Percentiles rank a stretch among this genome's conserved stretches.
Evolutionary conservation across 192 early-diverging fungal genomes (phyloP).

Genomic region (Spizellomyces punctatus): DNA sequence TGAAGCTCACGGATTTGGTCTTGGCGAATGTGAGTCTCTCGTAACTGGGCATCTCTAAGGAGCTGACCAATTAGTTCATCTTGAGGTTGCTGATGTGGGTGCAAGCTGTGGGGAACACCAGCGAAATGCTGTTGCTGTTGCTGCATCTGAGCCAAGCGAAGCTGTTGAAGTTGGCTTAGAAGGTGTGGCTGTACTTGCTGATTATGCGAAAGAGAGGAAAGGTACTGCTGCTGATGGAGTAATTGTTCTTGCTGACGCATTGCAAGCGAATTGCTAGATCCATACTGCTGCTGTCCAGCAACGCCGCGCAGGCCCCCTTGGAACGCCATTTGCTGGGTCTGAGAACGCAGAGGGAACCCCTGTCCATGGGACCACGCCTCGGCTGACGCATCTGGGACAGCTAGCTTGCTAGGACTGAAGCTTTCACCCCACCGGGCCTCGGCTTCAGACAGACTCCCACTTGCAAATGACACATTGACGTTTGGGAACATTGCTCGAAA

Average conservation of each 20-base stretch:
- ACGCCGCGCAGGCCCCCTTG: not conserved
- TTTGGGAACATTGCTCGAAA: conserved; percentile 45
- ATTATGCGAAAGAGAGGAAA: conserved; percentile 19
- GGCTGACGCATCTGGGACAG: conserved; percentile 17
- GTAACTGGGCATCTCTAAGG: conserved; percentile 45
- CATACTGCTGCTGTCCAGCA: not conserved
- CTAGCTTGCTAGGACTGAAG: conserved; percentile 42
- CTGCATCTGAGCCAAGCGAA: conserved; percentile 39
- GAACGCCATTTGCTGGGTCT: not conserved
- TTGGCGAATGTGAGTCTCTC: conserved; percentile 42
- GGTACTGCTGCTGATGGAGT: conserved; percentile 43
- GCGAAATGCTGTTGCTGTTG: conserved; percentile 42
- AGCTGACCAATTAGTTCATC: conserved; percentile 45
- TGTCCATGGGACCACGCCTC: conserved; percentile 24
- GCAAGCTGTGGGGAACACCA: conserved; percentile 23
- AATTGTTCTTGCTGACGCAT: conserved; percentile 29
- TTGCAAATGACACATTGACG: conserved; percentile 42
- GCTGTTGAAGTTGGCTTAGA: conserved; percentile 33
- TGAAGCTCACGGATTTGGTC: conserved; percentile 38
- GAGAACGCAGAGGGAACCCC: conserved; percentile 1
- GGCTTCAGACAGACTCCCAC: conserved; percentile 30
- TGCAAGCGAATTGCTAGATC: not conserved
- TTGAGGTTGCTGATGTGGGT: conserved; percentile 32
- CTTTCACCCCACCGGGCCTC: conserved; percentile 42
- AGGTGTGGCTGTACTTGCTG: conserved; percentile 27